These are phyloP conservation scores for Globisporangium cederbergense DNA, from an alignment of 352 stramenopile species.

Conservation along the genomic window DNA sequence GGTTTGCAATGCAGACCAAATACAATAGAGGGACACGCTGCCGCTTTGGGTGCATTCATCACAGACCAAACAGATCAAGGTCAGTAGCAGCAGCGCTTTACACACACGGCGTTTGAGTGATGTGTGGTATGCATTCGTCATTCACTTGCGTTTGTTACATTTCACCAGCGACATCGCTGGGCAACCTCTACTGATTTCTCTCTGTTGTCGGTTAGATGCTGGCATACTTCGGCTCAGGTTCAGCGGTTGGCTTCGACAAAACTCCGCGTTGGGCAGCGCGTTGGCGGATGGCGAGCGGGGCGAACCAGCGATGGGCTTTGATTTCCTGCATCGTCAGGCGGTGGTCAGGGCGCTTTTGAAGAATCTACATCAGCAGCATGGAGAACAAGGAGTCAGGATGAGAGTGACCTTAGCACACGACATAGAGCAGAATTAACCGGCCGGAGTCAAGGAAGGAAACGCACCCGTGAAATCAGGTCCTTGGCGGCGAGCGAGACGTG, in stretches of 20 bases:
- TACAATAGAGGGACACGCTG: no score
- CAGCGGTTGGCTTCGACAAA: not conserved
- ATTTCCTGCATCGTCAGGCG: constrained; percentile 66
- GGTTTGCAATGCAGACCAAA: no score
- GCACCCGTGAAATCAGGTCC: constrained; percentile 67
- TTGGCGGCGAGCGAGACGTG: constrained; percentile 70
- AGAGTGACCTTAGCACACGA: not conserved
- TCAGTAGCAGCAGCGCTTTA: not conserved
- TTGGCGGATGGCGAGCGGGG: constrained; percentile 48
- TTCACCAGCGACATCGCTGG: not conserved
- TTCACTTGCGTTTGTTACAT: constrained; percentile 4
- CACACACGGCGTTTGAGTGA: not conserved
- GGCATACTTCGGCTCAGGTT: not conserved
- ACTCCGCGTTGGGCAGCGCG: constrained; percentile 30
- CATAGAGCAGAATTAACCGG: not conserved
- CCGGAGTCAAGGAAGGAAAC: not conserved
- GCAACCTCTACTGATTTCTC: no score
- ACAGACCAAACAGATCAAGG: not conserved
- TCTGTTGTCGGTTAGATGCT: not conserved
- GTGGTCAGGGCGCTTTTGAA: constrained; percentile 62
- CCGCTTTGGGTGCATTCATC: not conserved
- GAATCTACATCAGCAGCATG: constrained; percentile 37
- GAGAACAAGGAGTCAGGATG: not conserved
- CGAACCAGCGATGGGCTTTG: constrained; percentile 77
- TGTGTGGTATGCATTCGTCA: not conserved